Base-by-base conservation (phyloP, 768 basidiomycete species). In the Phaffia tasmanica region DNA sequence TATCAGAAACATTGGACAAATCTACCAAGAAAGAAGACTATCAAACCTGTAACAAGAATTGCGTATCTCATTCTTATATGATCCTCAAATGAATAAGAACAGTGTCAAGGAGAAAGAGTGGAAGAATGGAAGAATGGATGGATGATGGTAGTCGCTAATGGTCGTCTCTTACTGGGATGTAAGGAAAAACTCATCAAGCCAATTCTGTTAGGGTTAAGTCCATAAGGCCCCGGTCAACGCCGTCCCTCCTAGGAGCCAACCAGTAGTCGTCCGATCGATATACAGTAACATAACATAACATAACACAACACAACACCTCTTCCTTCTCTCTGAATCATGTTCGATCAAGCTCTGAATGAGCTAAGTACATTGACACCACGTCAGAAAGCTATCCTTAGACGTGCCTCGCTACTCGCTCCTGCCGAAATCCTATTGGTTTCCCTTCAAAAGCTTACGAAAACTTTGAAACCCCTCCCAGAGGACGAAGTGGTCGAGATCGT, bases 1-100 rank as follows among this genome's bases (percentile, higher is more conserved):
- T 51, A 27, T 21, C 29, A 59, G 46, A 42, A 29, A 25, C 21
- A 53, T 1, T 2, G 6, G n/a, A 16, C 7, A 18, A 29, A 21
- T n/a, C 29, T 21, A 16, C 46, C n/a, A 30, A 16, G 25, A 18
- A 19, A 21, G 1, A 50, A 14, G 21, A 4, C 25, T 23, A 29
- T 69, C 70, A 29, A 46, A 70, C 72, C 72, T 42, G 76, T 77
- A 42, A 77, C 75, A 23, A 77, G 70, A 15, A 77, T 76, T 49
- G 76, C 76, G 73, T 77, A 77, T 35, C 76, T 67, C 76, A 77
- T 77, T 11, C 61, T 56, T 54, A 42, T 42, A 42, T 42, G 11
- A 11, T 11, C 35, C 11, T 11, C 4, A 42, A 11, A 42, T 4
- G 11, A 42, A 42, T 11, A 42, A 42, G 56, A 19, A 61, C 35